Base-by-base conservation (phyloP, 306 rosid species). In the Cotoneaster glaucophyllus region DNA sequence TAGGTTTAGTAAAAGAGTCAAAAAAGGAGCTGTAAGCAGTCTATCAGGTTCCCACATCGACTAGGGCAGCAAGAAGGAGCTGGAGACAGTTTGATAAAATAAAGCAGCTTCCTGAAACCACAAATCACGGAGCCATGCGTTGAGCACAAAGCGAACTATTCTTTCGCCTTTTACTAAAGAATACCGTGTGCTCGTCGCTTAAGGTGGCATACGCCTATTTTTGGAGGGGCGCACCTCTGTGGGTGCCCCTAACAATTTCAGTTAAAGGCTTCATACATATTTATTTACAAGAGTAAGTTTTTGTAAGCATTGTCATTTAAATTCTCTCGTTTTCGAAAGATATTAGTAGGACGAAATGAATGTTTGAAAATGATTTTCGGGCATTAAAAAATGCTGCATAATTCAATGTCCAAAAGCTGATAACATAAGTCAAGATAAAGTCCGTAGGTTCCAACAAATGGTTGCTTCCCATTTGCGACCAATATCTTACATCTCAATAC, bases 91-190 rank as follows among this genome's bases (percentile, higher is more conserved):
- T 15, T 0, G 15, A 15, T 48, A 48, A 5, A 48, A 48, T 5
- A 48, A 48, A 48, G 54, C 21, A 5, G 8, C 54, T 0, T 13
- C 2, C 7, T 3, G 2, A 0, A 0, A 0, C 0, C 0, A 0
- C 0, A 1, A 1, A 0, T 3, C 34, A 83, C 80, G 83, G 66
- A 87, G 88, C 85, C 77, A 67, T 69, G 90, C 62, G 83, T 53
- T 80, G 80, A 68, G 58, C 69, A 71, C 87, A 87, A 0, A 82
- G 87, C 87, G 81, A 87, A 84, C 87, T 86, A 90, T 89, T 89
- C 88, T 85, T 87, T 89, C 83, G 91, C 91, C 91, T 87, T 89
- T 89, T 85, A 89, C 91, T 87, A 88, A 85, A 84, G 85, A 85
- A 86, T 82, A 86, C 87, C 85, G 90, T 88, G 88, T 84, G 80